Percentiles rank a stretch among this genome's conserved stretches.
These are phyloP conservation scores for Talaromyces borbonicus DNA, from an alignment of 495 filamentous ascomycete species.

Conservation along the genomic window DNA sequence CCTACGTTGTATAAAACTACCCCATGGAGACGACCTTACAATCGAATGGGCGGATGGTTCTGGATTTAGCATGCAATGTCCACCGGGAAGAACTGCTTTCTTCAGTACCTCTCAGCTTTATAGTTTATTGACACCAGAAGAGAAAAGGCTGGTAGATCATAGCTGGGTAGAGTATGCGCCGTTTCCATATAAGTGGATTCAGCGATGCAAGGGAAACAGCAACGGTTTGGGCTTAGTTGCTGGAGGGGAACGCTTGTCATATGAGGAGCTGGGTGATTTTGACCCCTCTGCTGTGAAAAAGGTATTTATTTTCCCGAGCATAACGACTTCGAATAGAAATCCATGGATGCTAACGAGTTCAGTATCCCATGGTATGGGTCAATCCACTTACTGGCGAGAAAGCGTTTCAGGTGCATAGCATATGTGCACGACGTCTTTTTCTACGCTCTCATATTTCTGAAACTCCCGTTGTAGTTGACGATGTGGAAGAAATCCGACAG, in stretches of 20 bases:
- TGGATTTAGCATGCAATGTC: constrained; percentile 9
- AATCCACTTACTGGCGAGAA: constrained; percentile 22
- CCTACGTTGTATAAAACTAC: constrained; percentile 27
- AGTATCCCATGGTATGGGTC: constrained; percentile 33
- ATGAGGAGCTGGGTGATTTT: constrained; percentile 23
- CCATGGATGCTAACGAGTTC: background rate
- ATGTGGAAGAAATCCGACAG: constrained; percentile 1
- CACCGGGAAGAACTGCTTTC: background rate
- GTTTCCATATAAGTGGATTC: constrained; percentile 30
- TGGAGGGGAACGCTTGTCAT: constrained; percentile 20
- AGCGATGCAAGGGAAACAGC: constrained; percentile 22
- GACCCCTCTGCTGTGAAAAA: constrained; percentile 23
- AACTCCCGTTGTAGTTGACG: background rate
- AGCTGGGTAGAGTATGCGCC: constrained; percentile 35
- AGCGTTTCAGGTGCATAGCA: constrained; percentile 18
- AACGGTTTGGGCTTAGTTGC: constrained; percentile 27
- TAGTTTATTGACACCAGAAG: constrained; percentile 25
- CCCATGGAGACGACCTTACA: constrained; percentile 21
- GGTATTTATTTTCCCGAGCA: background rate
- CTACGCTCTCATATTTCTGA: background rate
- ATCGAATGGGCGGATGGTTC: constrained; percentile 31
- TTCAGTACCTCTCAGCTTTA: constrained; percentile 20
- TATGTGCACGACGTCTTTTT: constrained; percentile 10
- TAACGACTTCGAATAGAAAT: background rate
- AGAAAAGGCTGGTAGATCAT: constrained; percentile 26